Percentiles rank a stretch among this genome's conserved stretches.
phyloP scores from a whole-genome alignment of 257 asterid species.

The Linderniella brevidens region DNA sequence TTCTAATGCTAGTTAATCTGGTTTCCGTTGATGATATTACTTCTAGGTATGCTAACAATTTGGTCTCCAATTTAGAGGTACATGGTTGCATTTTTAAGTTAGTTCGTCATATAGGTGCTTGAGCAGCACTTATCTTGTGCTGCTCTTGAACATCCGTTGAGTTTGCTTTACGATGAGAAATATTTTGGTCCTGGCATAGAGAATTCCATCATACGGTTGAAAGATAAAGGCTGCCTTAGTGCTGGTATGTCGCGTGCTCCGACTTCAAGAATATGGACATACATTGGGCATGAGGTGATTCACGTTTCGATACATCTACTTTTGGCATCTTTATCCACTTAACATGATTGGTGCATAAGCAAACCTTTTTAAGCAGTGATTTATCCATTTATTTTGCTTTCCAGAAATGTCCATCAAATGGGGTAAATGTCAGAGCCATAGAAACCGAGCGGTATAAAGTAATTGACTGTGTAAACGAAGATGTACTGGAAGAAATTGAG shows the following conservation, averaged over 20 bases:
- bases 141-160: slow-evolving; percentile 75
- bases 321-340: too few relatives aligned
- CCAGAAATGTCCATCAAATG: slow-evolving; percentile 60
- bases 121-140: slow-evolving; percentile 89
- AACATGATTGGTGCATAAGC: too few relatives aligned
- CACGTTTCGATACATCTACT: neutral
- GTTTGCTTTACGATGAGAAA: slow-evolving; percentile 47
- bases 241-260: slow-evolving; percentile 38
- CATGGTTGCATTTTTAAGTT: slow-evolving; percentile 14
- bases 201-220: slow-evolving; percentile 36
- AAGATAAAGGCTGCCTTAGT: slow-evolving; percentile 50
- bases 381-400: slow-evolving; percentile 8
- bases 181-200: slow-evolving; percentile 67
- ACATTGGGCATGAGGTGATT: slow-evolving; percentile 79
- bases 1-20: neutral
- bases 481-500: slow-evolving; percentile 90
- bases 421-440: slow-evolving; percentile 66
- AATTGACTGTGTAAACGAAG: slow-evolving; percentile 45
- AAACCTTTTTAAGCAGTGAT: slow-evolving; percentile 3
- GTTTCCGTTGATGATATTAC: too few relatives aligned
- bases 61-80: slow-evolving; percentile 1
- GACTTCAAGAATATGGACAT: slow-evolving; percentile 66
- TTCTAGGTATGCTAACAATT: neutral
- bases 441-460: slow-evolving; percentile 70
- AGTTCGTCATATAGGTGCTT: slow-evolving; percentile 42